Evolutionary conservation across 2,329 filamentous ascomycete species (phyloP).

Genomic region (Aspergillus persii): DNA sequence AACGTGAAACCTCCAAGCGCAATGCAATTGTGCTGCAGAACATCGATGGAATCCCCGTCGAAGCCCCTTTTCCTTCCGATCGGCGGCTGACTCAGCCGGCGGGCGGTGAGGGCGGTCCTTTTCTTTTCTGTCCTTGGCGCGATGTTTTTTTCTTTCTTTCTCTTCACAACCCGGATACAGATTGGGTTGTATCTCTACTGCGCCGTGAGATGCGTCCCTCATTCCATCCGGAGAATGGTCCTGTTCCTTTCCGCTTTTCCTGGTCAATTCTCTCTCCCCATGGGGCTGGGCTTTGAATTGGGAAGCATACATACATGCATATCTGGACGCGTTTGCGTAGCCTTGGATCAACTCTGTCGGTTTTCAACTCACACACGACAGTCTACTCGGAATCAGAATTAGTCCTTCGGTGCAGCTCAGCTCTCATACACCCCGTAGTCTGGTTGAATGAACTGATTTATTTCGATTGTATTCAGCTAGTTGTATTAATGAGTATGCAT

Average conservation of each 20-base stretch:
- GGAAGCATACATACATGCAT: conserved; percentile 19
- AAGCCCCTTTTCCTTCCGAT: background rate
- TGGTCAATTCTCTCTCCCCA: conserved; percentile 6
- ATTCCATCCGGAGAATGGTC: conserved; percentile 26
- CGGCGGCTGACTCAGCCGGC: background rate
- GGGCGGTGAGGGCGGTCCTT: background rate
- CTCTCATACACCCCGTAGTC: too few relatives aligned
- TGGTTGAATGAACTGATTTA: too few relatives aligned
- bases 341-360: too few relatives aligned
- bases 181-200: conserved; percentile 21
- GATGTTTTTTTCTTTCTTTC: background rate
- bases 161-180: conserved; percentile 17
- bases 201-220: conserved; percentile 22
- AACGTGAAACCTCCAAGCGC: too few relatives aligned
- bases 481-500: too few relatives aligned
- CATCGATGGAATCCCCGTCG: background rate
- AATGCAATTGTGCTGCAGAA: background rate
- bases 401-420: too few relatives aligned
- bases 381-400: too few relatives aligned
- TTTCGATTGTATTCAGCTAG: too few relatives aligned
- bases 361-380: too few relatives aligned
- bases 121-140: background rate
- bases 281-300: conserved; percentile 17
- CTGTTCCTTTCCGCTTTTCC: conserved; percentile 21
- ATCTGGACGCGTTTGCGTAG: background rate